These are phyloP conservation scores for Moesziomyces aphidis DNA, from an alignment of 1,284 basidiomycete species.

Conservation along the genomic window DNA sequence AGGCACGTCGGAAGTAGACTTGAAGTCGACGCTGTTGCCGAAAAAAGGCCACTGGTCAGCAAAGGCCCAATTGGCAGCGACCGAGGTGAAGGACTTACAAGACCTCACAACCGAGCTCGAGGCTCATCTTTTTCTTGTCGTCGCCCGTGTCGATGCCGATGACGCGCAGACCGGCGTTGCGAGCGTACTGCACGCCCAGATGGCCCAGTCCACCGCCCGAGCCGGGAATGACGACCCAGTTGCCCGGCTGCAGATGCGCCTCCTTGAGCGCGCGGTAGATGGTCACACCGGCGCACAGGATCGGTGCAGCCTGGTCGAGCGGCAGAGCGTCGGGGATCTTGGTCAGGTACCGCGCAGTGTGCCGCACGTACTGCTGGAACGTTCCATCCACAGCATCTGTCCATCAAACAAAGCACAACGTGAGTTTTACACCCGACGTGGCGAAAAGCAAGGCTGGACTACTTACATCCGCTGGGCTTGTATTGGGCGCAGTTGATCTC, in stretches of 20 bases:
- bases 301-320: slow-evolving; percentile 80
- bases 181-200: slow-evolving; percentile 55
- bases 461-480: slow-evolving; percentile 68
- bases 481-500: slow-evolving; percentile 73
- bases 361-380: slow-evolving; percentile 77
- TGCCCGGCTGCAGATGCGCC: slow-evolving; percentile 75
- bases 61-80: background rate
- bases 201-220: slow-evolving; percentile 76
- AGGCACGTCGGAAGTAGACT: slow-evolving; percentile 72
- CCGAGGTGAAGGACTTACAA: slow-evolving; percentile 69
- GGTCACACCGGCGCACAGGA: slow-evolving; percentile 82
- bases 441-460: background rate
- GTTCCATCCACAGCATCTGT: slow-evolving; percentile 76
- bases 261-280: slow-evolving; percentile 87
- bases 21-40: slow-evolving; percentile 77
- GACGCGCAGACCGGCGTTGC: slow-evolving; percentile 72
- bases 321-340: slow-evolving; percentile 69
- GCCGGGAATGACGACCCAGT: slow-evolving; percentile 84
- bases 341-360: slow-evolving; percentile 78
- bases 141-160: slow-evolving; percentile 83
- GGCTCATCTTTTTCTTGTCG: slow-evolving; percentile 79
- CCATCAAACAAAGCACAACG: background rate
- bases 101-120: slow-evolving; percentile 78
- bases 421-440: no score
- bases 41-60: background rate